A percentile compares a stretch with the other conserved stretches of the same genome.
These are phyloP conservation scores for Brassica nigra DNA, from an alignment of 345 rosid species.

Conservation along the genomic window DNA sequence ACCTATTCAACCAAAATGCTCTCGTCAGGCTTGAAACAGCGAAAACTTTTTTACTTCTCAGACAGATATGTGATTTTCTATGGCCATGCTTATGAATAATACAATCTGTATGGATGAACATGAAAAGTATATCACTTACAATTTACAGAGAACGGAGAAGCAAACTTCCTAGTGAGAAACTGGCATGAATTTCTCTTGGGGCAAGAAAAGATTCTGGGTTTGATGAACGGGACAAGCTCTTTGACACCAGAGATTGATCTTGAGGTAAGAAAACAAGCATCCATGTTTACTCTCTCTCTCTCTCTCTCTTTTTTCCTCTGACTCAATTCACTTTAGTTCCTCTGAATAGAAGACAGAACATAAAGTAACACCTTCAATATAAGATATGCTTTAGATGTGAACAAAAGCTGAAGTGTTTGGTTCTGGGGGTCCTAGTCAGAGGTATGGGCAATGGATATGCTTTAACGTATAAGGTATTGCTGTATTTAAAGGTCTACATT, in stretches of 20 bases:
- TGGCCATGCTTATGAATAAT: not conserved
- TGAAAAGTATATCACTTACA: slow-evolving; percentile 44
- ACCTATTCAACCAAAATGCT: slow-evolving; percentile 45
- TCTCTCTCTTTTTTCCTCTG: slow-evolving; percentile 4
- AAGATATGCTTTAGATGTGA: slow-evolving; percentile 18
- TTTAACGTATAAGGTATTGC: slow-evolving; percentile 22
- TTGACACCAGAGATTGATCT: slow-evolving; percentile 54
- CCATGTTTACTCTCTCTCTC: slow-evolving; percentile 46
- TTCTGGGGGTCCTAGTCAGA: slow-evolving; percentile 35
- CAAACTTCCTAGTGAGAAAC: slow-evolving; percentile 40
- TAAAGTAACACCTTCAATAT: slow-evolving; percentile 7
- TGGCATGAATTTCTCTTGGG: slow-evolving; percentile 47
- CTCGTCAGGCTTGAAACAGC: not conserved
- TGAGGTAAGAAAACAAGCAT: slow-evolving; percentile 71
- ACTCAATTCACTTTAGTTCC: slow-evolving; percentile 18
- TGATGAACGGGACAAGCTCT: slow-evolving; percentile 49
- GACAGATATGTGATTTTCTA: not conserved
- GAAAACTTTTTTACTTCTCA: too few relatives aligned
- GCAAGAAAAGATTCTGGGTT: slow-evolving; percentile 43
- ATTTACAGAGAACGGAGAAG: slow-evolving; percentile 44
- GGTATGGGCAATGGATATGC: slow-evolving; percentile 57
- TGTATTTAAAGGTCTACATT: slow-evolving; percentile 31
- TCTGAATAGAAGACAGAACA: slow-evolving; percentile 8
- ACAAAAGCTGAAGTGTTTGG: slow-evolving; percentile 31
- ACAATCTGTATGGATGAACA: not conserved